These are phyloP conservation scores for Boletus reticuloceps DNA, from an alignment of 768 basidiomycete species.

Conservation along the genomic window DNA sequence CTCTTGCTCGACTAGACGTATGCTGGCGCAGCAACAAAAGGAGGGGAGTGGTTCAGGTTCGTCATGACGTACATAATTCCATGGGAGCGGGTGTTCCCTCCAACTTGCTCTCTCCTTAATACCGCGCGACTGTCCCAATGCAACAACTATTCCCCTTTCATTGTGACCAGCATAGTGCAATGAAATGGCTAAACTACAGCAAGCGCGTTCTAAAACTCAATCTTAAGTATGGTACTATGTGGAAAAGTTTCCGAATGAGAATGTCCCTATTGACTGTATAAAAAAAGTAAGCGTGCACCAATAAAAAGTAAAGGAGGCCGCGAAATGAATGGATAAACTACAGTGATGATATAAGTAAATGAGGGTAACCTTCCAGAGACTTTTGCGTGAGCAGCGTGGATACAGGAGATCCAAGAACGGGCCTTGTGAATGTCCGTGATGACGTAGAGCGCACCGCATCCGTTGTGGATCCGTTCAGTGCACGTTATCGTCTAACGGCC, in stretches of 20 bases:
- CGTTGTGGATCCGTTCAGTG: no score
- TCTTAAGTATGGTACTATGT: background rate
- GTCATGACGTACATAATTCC: background rate
- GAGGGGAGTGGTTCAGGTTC: background rate
- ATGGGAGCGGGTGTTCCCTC: background rate
- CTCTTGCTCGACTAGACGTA: slow-evolving; percentile 32
- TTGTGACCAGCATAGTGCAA: background rate
- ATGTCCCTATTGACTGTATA: background rate
- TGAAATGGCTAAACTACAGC: slow-evolving; percentile 6
- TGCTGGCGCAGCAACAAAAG: slow-evolving; percentile 42
- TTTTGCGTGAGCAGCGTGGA: no score
- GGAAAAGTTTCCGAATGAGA: background rate
- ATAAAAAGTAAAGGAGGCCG: background rate
- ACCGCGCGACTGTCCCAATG: background rate
- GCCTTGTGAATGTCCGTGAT: no score
- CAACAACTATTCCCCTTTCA: background rate
- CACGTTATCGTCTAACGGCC: background rate
- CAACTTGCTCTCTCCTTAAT: background rate
- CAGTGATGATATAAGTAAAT: slow-evolving; percentile 17
- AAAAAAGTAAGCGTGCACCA: background rate
- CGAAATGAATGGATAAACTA: slow-evolving; percentile 10
- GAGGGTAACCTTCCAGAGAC: background rate
- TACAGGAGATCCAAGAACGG: no score
- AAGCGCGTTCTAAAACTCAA: background rate
- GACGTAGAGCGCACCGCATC: no score